Percentiles rank a stretch among this genome's conserved stretches.
These are phyloP conservation scores for Cytospora piceae DNA, from an alignment of 2,329 filamentous ascomycete species.

Conservation along the genomic window DNA sequence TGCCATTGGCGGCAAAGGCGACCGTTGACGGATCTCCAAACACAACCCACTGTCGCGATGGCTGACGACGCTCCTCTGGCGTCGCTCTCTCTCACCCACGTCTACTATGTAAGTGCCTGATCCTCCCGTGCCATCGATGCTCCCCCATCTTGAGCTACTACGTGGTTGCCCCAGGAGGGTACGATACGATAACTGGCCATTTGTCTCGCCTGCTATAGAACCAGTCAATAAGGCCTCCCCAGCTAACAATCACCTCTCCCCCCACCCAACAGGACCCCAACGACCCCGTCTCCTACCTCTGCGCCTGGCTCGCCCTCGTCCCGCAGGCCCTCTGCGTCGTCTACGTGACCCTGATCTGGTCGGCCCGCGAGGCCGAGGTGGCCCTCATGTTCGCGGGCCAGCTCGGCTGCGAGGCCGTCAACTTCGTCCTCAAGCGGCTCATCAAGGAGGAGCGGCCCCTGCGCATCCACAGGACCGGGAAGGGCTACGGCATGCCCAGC, in stretches of 20 bases:
- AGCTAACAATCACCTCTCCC: slow-evolving; percentile 16
- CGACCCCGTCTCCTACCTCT: slow-evolving; percentile 82
- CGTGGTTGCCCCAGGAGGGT: background rate
- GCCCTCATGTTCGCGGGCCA: slow-evolving; percentile 89
- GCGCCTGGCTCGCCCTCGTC: slow-evolving; percentile 91
- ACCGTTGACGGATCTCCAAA: slow-evolving; percentile 1
- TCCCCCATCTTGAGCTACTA: background rate
- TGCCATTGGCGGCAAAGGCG: slow-evolving; percentile 21
- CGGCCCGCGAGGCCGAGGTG: slow-evolving; percentile 88
- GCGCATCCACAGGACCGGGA: slow-evolving; percentile 79
- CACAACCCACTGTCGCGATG: slow-evolving; percentile 36
- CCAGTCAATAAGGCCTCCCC: background rate
- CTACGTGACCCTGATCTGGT: slow-evolving; percentile 89
- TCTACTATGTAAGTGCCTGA: slow-evolving; percentile 78
- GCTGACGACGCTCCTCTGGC: slow-evolving; percentile 65
- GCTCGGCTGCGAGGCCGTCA: slow-evolving; percentile 86
- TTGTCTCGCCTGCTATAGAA: too few species aligned
- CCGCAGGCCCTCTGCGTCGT: slow-evolving; percentile 89
- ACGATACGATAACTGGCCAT: too few species aligned
- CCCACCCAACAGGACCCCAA: slow-evolving; percentile 69
- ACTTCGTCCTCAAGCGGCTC: slow-evolving; percentile 85
- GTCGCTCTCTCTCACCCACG: slow-evolving; percentile 91
- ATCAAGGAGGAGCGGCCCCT: slow-evolving; percentile 90
- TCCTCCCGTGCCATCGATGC: background rate
- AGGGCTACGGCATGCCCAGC: slow-evolving; percentile 95